Conservation (phyloP, 257 asterid species). For the Solanum ossicruentum region DNA sequence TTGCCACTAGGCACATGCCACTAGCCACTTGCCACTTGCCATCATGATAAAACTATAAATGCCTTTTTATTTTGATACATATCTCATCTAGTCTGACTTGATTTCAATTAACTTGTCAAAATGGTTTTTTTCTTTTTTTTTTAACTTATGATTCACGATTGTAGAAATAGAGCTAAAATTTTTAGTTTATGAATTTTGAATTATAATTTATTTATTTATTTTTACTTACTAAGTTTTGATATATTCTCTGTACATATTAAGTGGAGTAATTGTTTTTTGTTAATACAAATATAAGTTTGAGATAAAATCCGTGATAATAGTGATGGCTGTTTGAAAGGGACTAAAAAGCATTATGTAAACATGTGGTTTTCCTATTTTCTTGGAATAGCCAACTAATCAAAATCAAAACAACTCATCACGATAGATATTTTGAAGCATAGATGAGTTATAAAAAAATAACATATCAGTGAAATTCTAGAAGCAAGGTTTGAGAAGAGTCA, state of each 20-base stretch:
- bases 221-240: neutral
- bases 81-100: neutral
- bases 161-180: rapidly evolving
- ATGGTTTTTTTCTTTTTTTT: neutral
- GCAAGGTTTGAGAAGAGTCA: too few relatives aligned
- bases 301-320: neutral
- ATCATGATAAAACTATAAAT: neutral
- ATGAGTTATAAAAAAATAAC: neutral
- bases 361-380: neutral
- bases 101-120: neutral
- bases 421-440: neutral
- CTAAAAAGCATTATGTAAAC: neutral
- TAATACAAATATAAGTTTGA: neutral
- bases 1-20: neutral
- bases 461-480: too few relatives aligned
- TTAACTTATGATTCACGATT: neutral
- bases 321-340: neutral
- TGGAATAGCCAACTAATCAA: neutral
- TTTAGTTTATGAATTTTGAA: neutral
- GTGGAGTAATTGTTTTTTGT: neutral
- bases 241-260: neutral
- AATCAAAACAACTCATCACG: neutral
- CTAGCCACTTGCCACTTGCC: too few relatives aligned
- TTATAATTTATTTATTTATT: neutral
- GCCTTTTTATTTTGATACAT: neutral